A percentile compares a stretch with the other conserved stretches of the same genome.
These are phyloP conservation scores for Fraxinus ornus DNA, from an alignment of 305 asterid genomes.

Conservation along the genomic window DNA sequence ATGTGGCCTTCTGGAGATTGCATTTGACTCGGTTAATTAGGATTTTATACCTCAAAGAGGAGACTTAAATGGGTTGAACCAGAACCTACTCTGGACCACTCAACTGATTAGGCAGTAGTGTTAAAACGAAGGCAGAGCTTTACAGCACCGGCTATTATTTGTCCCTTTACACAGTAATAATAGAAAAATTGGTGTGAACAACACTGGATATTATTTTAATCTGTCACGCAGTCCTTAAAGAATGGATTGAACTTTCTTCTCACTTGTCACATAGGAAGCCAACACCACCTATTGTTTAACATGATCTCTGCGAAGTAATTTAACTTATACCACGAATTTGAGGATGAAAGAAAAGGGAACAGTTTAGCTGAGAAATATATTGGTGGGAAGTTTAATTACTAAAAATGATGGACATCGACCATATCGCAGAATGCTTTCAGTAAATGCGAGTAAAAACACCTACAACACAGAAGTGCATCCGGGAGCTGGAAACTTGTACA, in stretches of 20 bases:
- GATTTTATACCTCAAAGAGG: too few species aligned
- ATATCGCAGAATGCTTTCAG: conserved; percentile 44
- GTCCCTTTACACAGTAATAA: too few species aligned
- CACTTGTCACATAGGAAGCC: conserved; percentile 61
- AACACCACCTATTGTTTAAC: conserved; percentile 56
- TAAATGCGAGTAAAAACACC: conserved; percentile 32
- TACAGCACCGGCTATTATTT: too few species aligned
- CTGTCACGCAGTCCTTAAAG: conserved; percentile 57
- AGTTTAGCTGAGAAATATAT: not conserved
- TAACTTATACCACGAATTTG: not conserved
- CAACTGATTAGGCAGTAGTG: not conserved
- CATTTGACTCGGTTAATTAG: too few species aligned
- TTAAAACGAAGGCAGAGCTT: not conserved
- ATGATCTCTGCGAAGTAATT: conserved; percentile 12
- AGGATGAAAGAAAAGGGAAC: not conserved
- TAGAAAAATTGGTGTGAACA: not conserved
- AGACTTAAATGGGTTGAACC: not conserved
- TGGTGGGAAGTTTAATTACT: conserved; percentile 37
- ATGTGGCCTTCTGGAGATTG: too few species aligned
- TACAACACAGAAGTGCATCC: too few species aligned
- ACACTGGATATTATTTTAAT: conserved; percentile 14
- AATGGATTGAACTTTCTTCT: conserved; percentile 67
- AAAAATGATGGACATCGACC: conserved; percentile 51
- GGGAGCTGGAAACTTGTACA: conserved; percentile 25
- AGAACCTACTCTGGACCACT: not conserved